phyloP scores from a whole-genome alignment of 352 stramenopile genomes.

The Phytophthora ohioensis region DNA sequence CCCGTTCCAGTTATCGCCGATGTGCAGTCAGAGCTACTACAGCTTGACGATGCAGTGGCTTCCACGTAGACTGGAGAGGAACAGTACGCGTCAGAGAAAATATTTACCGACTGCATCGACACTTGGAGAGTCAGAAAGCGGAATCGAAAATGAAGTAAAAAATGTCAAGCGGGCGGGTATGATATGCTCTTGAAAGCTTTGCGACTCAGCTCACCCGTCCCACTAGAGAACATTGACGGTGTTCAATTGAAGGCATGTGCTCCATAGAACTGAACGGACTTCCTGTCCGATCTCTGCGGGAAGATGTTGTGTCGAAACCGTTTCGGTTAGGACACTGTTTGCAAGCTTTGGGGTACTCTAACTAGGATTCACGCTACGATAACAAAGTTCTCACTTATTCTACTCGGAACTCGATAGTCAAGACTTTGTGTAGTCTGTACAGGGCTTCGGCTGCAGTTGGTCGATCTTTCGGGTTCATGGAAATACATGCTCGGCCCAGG shows the following conservation, averaged over 20 bases:
- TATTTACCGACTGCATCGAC: slow-evolving; percentile 26
- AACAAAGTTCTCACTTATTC: not conserved
- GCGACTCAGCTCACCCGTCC: not conserved
- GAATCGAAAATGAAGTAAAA: slow-evolving; percentile 24
- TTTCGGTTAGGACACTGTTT: no score
- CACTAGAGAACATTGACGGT: not conserved
- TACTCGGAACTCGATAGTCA: slow-evolving; percentile 16
- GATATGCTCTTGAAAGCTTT: slow-evolving; percentile 7
- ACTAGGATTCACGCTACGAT: not conserved
- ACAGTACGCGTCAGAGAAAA: slow-evolving; percentile 30
- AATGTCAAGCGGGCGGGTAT: slow-evolving; percentile 1
- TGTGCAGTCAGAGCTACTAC: slow-evolving; percentile 24
- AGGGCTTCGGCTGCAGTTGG: slow-evolving; percentile 41
- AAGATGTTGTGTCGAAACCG: no score
- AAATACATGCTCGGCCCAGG: slow-evolving; percentile 30
- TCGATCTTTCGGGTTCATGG: slow-evolving; percentile 33
- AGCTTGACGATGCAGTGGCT: slow-evolving; percentile 13
- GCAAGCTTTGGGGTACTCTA: not conserved
- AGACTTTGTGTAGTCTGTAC: slow-evolving; percentile 35
- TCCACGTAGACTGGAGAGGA: slow-evolving; percentile 13
- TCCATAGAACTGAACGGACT: no score
- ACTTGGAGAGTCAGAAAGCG: not conserved
- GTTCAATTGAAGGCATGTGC: no score
- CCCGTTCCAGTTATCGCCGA: not conserved
- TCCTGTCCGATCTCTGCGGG: not conserved